Evolutionary conservation across 352 stramenopile species (phyloP).

Genomic region (Globisporangium abappressorium): DNA sequence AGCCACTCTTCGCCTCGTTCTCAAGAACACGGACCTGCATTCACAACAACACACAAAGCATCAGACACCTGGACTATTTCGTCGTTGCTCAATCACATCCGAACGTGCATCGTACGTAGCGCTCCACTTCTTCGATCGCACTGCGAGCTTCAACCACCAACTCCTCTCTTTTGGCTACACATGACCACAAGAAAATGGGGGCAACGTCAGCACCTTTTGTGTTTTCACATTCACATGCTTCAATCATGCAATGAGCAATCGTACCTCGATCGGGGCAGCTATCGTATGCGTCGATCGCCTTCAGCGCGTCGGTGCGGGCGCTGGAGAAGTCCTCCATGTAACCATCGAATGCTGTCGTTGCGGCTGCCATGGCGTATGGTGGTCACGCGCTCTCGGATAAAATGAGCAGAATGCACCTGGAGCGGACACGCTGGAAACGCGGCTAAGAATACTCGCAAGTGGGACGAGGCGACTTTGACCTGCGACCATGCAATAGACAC

Average conservation of each 20-base stretch:
- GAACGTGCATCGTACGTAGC: conserved; percentile 37
- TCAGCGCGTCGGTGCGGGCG: conserved; percentile 42
- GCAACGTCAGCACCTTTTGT: background rate
- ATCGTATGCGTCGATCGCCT: conserved; percentile 48
- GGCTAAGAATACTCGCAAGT: conserved; percentile 10
- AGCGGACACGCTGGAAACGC: background rate
- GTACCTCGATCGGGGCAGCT: conserved; percentile 26
- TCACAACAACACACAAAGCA: background rate
- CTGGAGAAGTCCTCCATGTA: conserved; percentile 56
- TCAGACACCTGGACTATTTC: background rate
- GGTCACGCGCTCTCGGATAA: background rate
- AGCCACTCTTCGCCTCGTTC: conserved; percentile 44
- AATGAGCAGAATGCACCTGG: background rate
- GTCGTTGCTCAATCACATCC: background rate
- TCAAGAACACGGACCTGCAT: conserved; percentile 58
- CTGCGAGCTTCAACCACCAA: conserved; percentile 41
- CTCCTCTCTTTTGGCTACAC: conserved; percentile 40
- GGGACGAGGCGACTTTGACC: background rate
- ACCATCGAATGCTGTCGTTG: conserved; percentile 36
- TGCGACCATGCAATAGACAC: conserved; percentile 1
- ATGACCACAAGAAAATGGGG: background rate
- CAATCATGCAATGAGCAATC: background rate
- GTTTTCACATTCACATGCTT: background rate
- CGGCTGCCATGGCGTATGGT: background rate
- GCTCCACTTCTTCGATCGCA: conserved; percentile 67